Conservation (phyloP, 2,329 filamentous ascomycete species). For the Dactylellina cionopaga region DNA sequence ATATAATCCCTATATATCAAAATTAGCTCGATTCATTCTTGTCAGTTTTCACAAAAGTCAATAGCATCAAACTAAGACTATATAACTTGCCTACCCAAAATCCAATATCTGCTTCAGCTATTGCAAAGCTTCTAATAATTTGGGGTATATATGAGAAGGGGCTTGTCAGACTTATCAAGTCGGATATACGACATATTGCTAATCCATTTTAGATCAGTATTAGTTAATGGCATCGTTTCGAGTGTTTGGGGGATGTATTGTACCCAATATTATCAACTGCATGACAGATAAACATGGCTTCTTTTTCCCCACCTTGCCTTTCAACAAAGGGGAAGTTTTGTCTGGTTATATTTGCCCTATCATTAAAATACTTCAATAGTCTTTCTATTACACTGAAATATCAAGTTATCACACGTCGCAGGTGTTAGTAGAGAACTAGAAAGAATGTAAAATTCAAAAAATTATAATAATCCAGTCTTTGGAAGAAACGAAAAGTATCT, state of each 20-base stretch:
- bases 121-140: slow-evolving; percentile 35
- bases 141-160: slow-evolving; percentile 29
- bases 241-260: not conserved
- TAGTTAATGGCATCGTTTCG: not conserved
- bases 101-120: slow-evolving; percentile 26
- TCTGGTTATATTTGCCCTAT: not conserved
- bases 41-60: not conserved
- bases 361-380: not conserved
- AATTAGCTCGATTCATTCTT: not conserved
- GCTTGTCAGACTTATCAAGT: slow-evolving; percentile 32
- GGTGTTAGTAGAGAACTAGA: too few species aligned
- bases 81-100: slow-evolving; percentile 27
- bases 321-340: slow-evolving; percentile 12
- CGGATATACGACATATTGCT: slow-evolving; percentile 32
- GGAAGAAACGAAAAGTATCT: too few species aligned
- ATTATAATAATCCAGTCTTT: too few species aligned
- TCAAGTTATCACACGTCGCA: too few species aligned
- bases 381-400: too few species aligned
- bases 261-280: slow-evolving; percentile 20
- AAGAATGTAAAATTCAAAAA: too few species aligned
- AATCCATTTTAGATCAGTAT: not conserved
- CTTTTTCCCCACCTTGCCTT: not conserved
- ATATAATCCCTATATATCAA: slow-evolving; percentile 6
- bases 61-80: not conserved
- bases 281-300: not conserved